Percentiles rank a stretch among this genome's conserved stretches.
Conservation (phyloP, 805 yeast species). For the Candida corydali region DNA sequence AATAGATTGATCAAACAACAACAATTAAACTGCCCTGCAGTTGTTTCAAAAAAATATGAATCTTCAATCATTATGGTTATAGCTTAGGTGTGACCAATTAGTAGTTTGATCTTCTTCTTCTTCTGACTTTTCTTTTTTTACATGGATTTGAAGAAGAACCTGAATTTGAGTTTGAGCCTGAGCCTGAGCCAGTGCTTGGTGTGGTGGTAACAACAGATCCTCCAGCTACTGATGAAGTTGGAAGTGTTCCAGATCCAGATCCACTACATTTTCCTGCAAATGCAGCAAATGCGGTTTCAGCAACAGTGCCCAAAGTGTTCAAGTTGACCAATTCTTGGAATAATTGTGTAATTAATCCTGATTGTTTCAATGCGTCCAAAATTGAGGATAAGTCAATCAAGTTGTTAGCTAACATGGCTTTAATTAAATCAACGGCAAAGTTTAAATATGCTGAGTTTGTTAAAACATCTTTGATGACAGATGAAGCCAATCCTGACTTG, state of each 20-base stretch:
- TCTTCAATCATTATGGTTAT: too few species aligned
- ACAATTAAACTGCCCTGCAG: constrained; percentile 5
- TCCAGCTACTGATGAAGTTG: constrained; percentile 9
- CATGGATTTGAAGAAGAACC: constrained; percentile 8
- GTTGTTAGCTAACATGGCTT: constrained; percentile 23
- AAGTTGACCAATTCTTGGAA: constrained; percentile 29
- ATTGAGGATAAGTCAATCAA: constrained; percentile 25
- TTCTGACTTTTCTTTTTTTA: constrained; percentile 19
- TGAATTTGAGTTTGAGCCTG: constrained; percentile 8
- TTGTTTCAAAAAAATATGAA: too few species aligned
- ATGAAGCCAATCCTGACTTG: constrained; percentile 37
- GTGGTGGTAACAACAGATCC: constrained; percentile 7
- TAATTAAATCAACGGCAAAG: constrained; percentile 32
- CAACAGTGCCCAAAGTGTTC: constrained; percentile 29
- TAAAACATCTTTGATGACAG: constrained; percentile 34
- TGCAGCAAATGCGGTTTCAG: constrained; percentile 35
- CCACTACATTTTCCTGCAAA: constrained; percentile 28
- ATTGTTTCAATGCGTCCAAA: constrained; percentile 27
- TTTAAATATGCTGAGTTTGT: constrained; percentile 34
- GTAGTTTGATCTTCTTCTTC: constrained; percentile 21
- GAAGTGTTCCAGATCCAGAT: background rate
- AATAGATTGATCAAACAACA: background rate
- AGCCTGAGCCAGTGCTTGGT: constrained; percentile 10
- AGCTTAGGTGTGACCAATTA: too few species aligned
- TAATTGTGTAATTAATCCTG: constrained; percentile 30